phyloP scores from a whole-genome alignment of 371 early-diverging fungal genomes.

The Paraphysoderma sedebokerense region DNA sequence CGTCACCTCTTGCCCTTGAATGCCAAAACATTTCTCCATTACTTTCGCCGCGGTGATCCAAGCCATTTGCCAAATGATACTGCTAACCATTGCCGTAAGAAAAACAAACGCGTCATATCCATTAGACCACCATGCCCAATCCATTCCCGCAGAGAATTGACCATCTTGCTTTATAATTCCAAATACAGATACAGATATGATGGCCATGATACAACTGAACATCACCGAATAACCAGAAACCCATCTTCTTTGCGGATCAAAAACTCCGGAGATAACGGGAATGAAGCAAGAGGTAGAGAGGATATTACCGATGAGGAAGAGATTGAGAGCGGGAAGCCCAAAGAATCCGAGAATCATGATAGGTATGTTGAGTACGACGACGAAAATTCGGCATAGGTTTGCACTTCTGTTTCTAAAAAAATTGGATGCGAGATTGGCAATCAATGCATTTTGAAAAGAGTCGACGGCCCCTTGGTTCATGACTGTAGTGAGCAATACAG shows the following conservation, averaged over 20 bases:
- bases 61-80: background rate
- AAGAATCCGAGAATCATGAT: conserved; percentile 19
- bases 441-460: conserved; percentile 33
- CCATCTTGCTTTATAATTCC: background rate
- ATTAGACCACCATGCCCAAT: background rate
- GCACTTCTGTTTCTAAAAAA: conserved; percentile 20
- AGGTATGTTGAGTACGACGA: conserved; percentile 33
- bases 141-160: background rate
- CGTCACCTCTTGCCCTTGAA: background rate
- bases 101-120: background rate
- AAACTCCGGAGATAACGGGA: conserved; percentile 30
- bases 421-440: conserved; percentile 24
- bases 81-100: background rate
- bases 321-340: conserved; percentile 19
- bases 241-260: conserved; percentile 9
- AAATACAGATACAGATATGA: background rate
- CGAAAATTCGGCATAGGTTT: conserved; percentile 20
- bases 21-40: too few relatives aligned
- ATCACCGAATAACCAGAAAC: conserved; percentile 5
- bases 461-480: conserved; percentile 40
- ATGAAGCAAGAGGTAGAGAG: conserved; percentile 23
- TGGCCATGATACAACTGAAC: background rate
- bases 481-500: conserved; percentile 20
- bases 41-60: background rate
- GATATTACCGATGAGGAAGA: conserved; percentile 35